phyloP scores from a whole-genome alignment of 805 yeast species.

The Metschnikowia shivogae region DNA sequence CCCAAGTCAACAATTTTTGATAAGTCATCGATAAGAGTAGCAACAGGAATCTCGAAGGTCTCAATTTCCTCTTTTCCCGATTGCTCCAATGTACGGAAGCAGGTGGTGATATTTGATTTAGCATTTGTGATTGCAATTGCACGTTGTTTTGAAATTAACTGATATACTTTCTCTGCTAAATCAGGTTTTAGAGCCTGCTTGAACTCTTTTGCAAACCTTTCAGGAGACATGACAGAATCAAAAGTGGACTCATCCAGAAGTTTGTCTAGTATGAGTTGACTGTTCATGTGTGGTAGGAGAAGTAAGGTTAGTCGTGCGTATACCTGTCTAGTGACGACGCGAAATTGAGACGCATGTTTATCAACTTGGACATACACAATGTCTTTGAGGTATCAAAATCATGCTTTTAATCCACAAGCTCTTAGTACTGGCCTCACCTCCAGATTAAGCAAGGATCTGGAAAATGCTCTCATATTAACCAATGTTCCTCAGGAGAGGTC shows the following conservation, averaged over 20 bases:
- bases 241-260: constrained; percentile 1
- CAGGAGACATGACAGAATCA: not conserved
- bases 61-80: not conserved
- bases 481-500: constrained; percentile 74
- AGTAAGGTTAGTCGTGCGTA: constrained; percentile 6
- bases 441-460: constrained; percentile 61
- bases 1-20: not conserved
- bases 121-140: not conserved
- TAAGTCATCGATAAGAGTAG: not conserved
- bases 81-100: not conserved
- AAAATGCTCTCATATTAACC: constrained; percentile 62
- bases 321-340: not conserved
- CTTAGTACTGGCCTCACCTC: constrained; percentile 69
- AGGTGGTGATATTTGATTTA: not conserved
- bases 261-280: not conserved
- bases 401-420: constrained; percentile 63
- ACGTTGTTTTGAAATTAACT: not conserved
- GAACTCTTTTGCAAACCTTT: not conserved
- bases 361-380: not conserved
- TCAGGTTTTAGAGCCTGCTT: not conserved
- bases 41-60: not conserved
- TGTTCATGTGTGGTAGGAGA: not conserved
- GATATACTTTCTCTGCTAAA: not conserved
- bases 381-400: constrained; percentile 15
- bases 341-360: not conserved